Conservation (phyloP, 805 yeast species). For the Cyberlindnera japonica region DNA sequence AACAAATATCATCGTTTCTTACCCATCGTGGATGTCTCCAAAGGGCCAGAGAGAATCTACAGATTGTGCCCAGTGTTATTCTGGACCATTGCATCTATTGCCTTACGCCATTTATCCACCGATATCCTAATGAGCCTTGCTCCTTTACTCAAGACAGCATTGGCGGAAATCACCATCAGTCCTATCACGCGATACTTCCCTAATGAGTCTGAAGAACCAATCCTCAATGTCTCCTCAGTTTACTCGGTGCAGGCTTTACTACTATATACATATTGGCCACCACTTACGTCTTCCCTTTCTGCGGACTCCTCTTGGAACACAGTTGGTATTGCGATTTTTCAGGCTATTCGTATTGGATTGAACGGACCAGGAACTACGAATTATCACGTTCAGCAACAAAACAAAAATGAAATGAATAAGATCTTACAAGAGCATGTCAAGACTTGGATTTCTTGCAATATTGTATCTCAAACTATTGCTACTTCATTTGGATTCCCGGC, state of each 20-base stretch:
- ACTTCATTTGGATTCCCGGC: conserved; percentile 94
- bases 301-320: conserved; percentile 97
- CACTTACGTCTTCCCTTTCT: conserved; percentile 86
- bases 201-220: conserved; percentile 73
- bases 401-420: conserved; percentile 20
- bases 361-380: conserved; percentile 65
- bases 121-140: conserved; percentile 53
- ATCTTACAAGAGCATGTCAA: conserved; percentile 71
- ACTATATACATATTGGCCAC: conserved; percentile 92
- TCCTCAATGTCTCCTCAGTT: conserved; percentile 84
- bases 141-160: conserved; percentile 65
- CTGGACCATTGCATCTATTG: conserved; percentile 89
- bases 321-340: conserved; percentile 87
- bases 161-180: conserved; percentile 84
- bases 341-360: conserved; percentile 87
- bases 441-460: conserved; percentile 93
- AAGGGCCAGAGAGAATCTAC: conserved; percentile 81
- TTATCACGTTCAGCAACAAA: conserved; percentile 41
- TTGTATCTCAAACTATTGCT: conserved; percentile 86
- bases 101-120: conserved; percentile 60
- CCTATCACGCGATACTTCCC: conserved; percentile 87
- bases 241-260: conserved; percentile 92
- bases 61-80: conserved; percentile 81
- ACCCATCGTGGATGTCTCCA: conserved; percentile 79
- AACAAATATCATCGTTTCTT: conserved; percentile 77